phyloP scores from a whole-genome alignment of 2,329 filamentous ascomycete species.

The Colletotrichum sojae region DNA sequence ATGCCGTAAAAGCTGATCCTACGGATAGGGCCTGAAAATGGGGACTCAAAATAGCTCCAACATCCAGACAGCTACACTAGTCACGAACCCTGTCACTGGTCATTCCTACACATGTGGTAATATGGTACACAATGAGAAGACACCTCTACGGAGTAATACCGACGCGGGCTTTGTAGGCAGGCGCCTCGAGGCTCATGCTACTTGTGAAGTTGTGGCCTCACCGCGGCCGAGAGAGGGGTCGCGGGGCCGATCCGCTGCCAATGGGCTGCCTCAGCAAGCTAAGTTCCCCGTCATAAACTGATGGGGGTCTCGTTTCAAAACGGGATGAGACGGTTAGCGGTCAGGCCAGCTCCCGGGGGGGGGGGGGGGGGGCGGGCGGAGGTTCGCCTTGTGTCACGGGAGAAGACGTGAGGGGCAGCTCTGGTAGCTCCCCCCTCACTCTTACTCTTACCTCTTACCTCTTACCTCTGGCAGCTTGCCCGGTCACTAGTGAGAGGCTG shows the following conservation, averaged over 20 bases:
- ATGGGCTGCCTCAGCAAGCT: slow-evolving; percentile 34
- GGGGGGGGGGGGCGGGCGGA: background rate
- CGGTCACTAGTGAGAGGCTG: too few species aligned
- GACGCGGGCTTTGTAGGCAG: too few species aligned
- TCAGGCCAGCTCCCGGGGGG: slow-evolving; percentile 24
- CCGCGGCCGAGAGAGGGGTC: slow-evolving; percentile 17
- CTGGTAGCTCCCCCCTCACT: background rate
- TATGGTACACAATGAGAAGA: too few species aligned
- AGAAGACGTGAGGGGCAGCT: slow-evolving; percentile 3
- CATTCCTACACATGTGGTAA: too few species aligned
- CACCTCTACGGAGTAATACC: background rate
- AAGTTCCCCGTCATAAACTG: slow-evolving; percentile 16
- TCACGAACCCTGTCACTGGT: background rate
- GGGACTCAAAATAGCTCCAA: too few species aligned
- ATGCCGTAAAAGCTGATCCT: too few species aligned
- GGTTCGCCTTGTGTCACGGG: slow-evolving; percentile 1
- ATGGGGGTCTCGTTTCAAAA: slow-evolving; percentile 38
- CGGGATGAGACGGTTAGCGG: slow-evolving; percentile 39
- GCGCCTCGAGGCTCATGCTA: too few species aligned
- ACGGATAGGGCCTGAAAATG: too few species aligned
- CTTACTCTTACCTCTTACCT: too few species aligned
- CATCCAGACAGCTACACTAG: background rate
- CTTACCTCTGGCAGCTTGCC: too few species aligned
- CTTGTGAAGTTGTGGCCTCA: background rate
- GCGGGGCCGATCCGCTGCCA: slow-evolving; percentile 34